These are phyloP conservation scores for Aethionema arabicum DNA, from an alignment of 345 rosid genomes.

Conservation along the genomic window DNA sequence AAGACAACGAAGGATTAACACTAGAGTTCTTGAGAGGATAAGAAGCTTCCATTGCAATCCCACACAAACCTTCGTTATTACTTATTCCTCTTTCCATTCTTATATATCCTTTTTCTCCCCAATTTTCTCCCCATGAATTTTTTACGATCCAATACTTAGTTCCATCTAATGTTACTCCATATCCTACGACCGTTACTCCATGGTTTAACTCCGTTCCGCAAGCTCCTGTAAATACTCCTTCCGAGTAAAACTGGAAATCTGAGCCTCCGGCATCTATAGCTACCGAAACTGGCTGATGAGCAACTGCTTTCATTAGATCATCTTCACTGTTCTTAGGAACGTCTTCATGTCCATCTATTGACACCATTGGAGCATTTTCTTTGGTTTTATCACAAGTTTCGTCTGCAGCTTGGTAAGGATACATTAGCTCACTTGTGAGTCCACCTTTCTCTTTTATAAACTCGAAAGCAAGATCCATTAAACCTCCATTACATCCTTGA, in stretches of 20 bases:
- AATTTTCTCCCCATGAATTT: slow-evolving; percentile 74
- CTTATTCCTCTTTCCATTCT: slow-evolving; percentile 56
- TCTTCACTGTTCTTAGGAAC: slow-evolving; percentile 65
- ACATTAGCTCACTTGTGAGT: slow-evolving; percentile 57
- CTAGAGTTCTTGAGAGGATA: slow-evolving; percentile 61
- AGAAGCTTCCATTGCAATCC: slow-evolving; percentile 76
- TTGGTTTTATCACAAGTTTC: slow-evolving; percentile 52
- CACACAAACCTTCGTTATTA: slow-evolving; percentile 52
- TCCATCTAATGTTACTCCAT: slow-evolving; percentile 65
- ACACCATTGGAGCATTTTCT: slow-evolving; percentile 70
- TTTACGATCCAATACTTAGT: slow-evolving; percentile 76
- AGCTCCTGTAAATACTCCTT: slow-evolving; percentile 64
- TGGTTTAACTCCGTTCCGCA: slow-evolving; percentile 70
- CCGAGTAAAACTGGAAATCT: slow-evolving; percentile 59
- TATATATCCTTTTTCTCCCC: slow-evolving; percentile 78
- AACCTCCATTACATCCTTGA: slow-evolving; percentile 80
- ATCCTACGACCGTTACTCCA: slow-evolving; percentile 68
- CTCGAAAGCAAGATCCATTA: slow-evolving; percentile 75
- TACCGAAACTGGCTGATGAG: slow-evolving; percentile 70
- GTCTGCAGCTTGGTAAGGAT: slow-evolving; percentile 63
- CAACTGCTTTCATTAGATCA: slow-evolving; percentile 66
- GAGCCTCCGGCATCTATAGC: slow-evolving; percentile 84
- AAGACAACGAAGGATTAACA: slow-evolving; percentile 41
- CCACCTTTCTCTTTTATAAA: slow-evolving; percentile 70
- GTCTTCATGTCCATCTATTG: slow-evolving; percentile 61